Evolutionary conservation across 2,329 filamentous ascomycete species (phyloP).

Genomic region (Alternaria novae-zelandiae): DNA sequence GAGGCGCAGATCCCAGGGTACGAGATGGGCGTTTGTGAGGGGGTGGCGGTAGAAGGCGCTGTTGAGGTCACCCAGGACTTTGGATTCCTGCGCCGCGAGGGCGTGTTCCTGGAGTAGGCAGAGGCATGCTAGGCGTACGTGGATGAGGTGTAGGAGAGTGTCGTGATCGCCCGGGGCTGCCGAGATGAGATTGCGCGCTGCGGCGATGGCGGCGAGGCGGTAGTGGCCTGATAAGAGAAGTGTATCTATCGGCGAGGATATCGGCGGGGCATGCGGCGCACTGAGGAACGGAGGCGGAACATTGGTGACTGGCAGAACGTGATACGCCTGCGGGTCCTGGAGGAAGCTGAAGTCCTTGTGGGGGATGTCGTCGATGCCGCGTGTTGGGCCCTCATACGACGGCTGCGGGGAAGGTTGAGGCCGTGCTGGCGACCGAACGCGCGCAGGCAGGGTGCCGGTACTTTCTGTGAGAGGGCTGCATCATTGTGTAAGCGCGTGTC

Average conservation of each 20-base stretch:
- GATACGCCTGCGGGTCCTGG: slow-evolving; percentile 55
- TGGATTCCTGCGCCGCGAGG: slow-evolving; percentile 65
- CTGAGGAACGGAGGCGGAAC: slow-evolving; percentile 71
- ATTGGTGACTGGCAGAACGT: slow-evolving; percentile 72
- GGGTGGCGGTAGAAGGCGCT: slow-evolving; percentile 59
- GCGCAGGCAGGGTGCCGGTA: slow-evolving; percentile 20
- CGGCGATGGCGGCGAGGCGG: slow-evolving; percentile 75
- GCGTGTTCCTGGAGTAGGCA: slow-evolving; percentile 73
- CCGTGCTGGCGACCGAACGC: slow-evolving; percentile 30
- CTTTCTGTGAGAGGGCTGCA: slow-evolving; percentile 32
- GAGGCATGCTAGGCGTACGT: slow-evolving; percentile 81
- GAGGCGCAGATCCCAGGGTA: slow-evolving; percentile 87
- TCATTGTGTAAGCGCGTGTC: slow-evolving; percentile 14
- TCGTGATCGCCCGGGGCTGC: slow-evolving; percentile 62
- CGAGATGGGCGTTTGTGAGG: slow-evolving; percentile 61
- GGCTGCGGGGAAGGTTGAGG: slow-evolving; percentile 25
- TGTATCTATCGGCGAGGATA: slow-evolving; percentile 66
- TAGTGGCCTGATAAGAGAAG: slow-evolving; percentile 79
- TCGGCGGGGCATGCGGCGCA: slow-evolving; percentile 68
- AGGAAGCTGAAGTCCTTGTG: slow-evolving; percentile 71
- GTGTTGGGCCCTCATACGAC: slow-evolving; percentile 25
- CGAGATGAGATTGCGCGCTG: slow-evolving; percentile 66
- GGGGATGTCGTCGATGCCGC: slow-evolving; percentile 44
- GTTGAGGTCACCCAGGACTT: slow-evolving; percentile 66
- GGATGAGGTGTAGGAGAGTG: slow-evolving; percentile 77